Percentiles rank a stretch among this genome's conserved stretches.
These are phyloP conservation scores for Aspergillus fructus DNA, from an alignment of 2,329 filamentous ascomycete species.

Conservation along the genomic window DNA sequence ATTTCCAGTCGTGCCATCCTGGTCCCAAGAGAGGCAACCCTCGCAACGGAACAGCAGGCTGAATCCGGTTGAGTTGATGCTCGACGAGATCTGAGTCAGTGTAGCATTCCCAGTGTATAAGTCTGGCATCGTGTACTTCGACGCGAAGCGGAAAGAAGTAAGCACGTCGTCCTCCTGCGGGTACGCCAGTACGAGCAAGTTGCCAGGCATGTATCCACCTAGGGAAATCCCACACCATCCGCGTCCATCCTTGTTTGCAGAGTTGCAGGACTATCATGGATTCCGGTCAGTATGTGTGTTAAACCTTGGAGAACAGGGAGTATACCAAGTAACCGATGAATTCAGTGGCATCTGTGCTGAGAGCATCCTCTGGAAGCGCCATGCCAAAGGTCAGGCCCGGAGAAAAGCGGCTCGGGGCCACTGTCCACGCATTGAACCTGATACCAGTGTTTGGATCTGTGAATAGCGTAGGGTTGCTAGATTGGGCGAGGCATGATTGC, in stretches of 20 bases:
- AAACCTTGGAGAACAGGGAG: slow-evolving; percentile 17
- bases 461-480: too few relatives aligned
- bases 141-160: slow-evolving; percentile 59
- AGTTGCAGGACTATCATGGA: too few relatives aligned
- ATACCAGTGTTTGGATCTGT: too few relatives aligned
- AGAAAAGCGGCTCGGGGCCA: too few relatives aligned
- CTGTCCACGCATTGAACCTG: too few relatives aligned
- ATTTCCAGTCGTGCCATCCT: slow-evolving; percentile 46
- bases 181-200: slow-evolving; percentile 60
- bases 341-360: slow-evolving; percentile 51
- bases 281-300: too few relatives aligned
- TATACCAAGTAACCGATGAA: slow-evolving; percentile 56
- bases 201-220: slow-evolving; percentile 58
- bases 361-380: slow-evolving; percentile 52
- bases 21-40: slow-evolving; percentile 55
- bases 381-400: slow-evolving; percentile 46
- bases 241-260: slow-evolving; percentile 29
- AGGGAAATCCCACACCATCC: slow-evolving; percentile 62
- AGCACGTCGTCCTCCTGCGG: slow-evolving; percentile 49
- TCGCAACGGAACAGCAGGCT: slow-evolving; percentile 60
- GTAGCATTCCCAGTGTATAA: slow-evolving; percentile 63
- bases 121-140: slow-evolving; percentile 59
- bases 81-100: slow-evolving; percentile 58
- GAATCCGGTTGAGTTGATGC: too few relatives aligned
- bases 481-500: too few relatives aligned